Conservation (phyloP, 768 basidiomycete genomes). For the Amanita pallidorosea region DNA sequence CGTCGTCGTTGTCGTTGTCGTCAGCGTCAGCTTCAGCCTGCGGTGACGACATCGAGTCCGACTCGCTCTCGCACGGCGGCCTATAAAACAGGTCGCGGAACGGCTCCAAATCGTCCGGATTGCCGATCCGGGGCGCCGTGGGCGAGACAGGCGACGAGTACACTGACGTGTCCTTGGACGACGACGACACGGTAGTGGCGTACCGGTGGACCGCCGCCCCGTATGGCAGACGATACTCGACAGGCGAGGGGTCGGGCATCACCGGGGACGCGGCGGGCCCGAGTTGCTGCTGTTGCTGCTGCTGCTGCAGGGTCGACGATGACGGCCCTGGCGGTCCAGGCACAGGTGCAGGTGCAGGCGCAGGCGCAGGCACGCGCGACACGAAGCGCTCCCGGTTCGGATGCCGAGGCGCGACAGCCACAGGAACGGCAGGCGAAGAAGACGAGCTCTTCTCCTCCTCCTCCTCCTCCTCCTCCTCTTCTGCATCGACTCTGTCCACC, state of each 20-base stretch:
- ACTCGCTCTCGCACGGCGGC: conserved; percentile 22
- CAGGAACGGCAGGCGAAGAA: too few relatives aligned
- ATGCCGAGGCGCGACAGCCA: background rate
- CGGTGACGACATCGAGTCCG: conserved; percentile 15
- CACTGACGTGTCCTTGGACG: background rate
- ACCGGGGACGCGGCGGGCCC: too few relatives aligned
- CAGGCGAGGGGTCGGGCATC: background rate
- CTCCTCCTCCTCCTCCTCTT: too few relatives aligned
- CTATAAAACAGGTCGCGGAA: conserved; percentile 69
- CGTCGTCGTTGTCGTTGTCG: too few relatives aligned
- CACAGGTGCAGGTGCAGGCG: too few relatives aligned
- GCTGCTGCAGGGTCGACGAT: too few relatives aligned
- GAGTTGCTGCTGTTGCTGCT: too few relatives aligned
- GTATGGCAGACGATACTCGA: background rate
- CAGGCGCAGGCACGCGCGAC: too few relatives aligned
- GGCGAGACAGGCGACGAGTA: background rate
- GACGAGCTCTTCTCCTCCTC: too few relatives aligned
- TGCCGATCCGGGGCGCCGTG: conserved; percentile 28
- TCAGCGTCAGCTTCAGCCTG: background rate
- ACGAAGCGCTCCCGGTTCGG: background rate
- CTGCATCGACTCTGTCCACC: conserved; percentile 24
- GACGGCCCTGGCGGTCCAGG: too few relatives aligned
- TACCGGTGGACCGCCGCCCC: background rate
- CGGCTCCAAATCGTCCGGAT: conserved; percentile 57
- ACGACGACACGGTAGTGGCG: background rate